Conservation (phyloP, 106 monocot genomes). For the Triglochin maritima region DNA sequence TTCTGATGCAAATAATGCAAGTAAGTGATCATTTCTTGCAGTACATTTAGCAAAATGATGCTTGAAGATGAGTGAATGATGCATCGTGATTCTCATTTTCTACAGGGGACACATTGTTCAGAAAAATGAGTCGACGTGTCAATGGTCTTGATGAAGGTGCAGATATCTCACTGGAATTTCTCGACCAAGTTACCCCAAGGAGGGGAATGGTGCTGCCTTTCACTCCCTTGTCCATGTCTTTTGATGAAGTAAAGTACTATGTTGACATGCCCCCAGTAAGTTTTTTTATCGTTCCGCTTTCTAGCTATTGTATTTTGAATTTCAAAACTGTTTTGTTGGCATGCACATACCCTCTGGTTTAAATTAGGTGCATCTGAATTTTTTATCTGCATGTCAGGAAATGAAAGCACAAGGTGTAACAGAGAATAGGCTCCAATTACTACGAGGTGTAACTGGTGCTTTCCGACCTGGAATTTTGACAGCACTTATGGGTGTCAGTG, state of each 20-base stretch:
- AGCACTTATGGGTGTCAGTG: conserved; percentile 7
- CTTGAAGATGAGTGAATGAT: not conserved
- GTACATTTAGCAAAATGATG: not conserved
- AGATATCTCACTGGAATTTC: conserved; percentile 18
- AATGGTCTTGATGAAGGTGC: conserved; percentile 11
- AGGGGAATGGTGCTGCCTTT: conserved; percentile 92
- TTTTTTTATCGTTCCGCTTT: not conserved
- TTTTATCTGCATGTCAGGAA: conserved; percentile 21
- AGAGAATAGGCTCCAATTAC: conserved; percentile 40
- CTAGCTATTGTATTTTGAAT: not conserved
- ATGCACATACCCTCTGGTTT: not conserved
- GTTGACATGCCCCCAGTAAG: conserved; percentile 80
- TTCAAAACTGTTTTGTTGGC: not conserved
- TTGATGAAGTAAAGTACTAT: conserved; percentile 65
- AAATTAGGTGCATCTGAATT: not conserved
- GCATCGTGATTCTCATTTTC: not conserved
- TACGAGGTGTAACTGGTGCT: conserved; percentile 32
- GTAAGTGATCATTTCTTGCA: conserved; percentile 8
- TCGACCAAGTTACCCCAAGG: conserved; percentile 17
- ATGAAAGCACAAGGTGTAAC: conserved; percentile 41
- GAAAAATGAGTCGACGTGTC: conserved; percentile 7
- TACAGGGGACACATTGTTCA: conserved; percentile 11
- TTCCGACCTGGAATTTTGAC: conserved; percentile 45
- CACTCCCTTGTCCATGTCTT: conserved; percentile 57
- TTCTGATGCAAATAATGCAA: conserved; percentile 13